Percentiles rank a stretch among this genome's conserved stretches.
phyloP scores from a whole-genome alignment of 192 early-diverging fungal genomes.

The Entomortierella chlamydospora region DNA sequence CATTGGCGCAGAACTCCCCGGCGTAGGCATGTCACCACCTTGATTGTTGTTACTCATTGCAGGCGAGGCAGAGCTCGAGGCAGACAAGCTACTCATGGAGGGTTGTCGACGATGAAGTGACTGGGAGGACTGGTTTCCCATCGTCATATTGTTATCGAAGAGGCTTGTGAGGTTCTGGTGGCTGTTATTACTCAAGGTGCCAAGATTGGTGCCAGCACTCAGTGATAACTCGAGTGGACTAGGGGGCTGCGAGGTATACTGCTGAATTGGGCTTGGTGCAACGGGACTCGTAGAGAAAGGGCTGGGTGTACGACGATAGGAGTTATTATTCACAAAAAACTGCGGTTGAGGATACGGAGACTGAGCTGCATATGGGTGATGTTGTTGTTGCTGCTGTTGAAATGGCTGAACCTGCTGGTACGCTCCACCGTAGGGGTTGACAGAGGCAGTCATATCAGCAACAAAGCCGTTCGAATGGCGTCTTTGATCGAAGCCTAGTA shows the following conservation, averaged over 20 bases:
- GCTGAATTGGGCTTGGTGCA: constrained; percentile 27
- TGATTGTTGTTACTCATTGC: constrained; percentile 6
- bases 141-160: constrained; percentile 32
- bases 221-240: constrained; percentile 44
- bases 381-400: constrained; percentile 29
- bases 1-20: constrained; percentile 1
- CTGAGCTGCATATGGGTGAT: constrained; percentile 34
- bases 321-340: constrained; percentile 6
- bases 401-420: constrained; percentile 5
- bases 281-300: constrained; percentile 33
- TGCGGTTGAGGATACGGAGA: constrained; percentile 40
- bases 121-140: constrained; percentile 12
- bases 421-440: constrained; percentile 11
- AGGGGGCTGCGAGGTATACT: constrained; percentile 36
- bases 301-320: constrained; percentile 32
- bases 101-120: constrained; percentile 13
- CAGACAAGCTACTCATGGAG: constrained; percentile 1
- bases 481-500: constrained; percentile 4
- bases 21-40: background rate
- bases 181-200: constrained; percentile 10
- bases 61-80: constrained; percentile 8
- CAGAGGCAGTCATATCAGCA: background rate
- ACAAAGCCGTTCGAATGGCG: constrained; percentile 2
- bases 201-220: constrained; percentile 25
- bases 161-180: constrained; percentile 34